Percentiles rank a stretch among this genome's conserved stretches.
Conservation (phyloP, 2,329 filamentous ascomycete species). For the Ramichloridium luteum region DNA sequence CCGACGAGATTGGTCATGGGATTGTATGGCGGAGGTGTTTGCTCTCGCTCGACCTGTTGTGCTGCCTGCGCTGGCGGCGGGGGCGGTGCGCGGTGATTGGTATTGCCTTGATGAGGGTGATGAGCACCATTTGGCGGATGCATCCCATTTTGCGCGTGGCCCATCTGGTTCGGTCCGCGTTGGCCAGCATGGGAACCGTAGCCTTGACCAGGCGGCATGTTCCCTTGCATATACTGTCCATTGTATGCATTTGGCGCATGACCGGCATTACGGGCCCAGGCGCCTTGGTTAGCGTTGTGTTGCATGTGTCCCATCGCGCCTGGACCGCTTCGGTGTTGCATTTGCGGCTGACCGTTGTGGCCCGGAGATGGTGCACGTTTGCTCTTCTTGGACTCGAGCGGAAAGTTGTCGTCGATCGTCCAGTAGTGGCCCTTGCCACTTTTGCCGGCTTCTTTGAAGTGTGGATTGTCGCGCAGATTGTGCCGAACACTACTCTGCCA, state of each 20-base stretch:
- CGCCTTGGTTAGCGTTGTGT: neutral
- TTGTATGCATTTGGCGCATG: neutral
- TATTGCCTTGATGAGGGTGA: neutral
- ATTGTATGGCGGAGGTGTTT: neutral
- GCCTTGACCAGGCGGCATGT: neutral
- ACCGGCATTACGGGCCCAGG: neutral
- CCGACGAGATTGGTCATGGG: neutral
- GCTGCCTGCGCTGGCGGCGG: too few species aligned
- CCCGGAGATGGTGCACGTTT: constrained; percentile 31
- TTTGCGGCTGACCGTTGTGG: constrained; percentile 1
- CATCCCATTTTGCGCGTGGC: neutral
- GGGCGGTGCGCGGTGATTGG: neutral
- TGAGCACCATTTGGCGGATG: neutral
- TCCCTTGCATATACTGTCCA: neutral
- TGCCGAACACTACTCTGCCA: constrained; percentile 58
- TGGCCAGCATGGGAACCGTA: neutral
- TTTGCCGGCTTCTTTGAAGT: constrained; percentile 49
- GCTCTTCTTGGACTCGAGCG: constrained; percentile 48
- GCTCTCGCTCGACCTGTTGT: too few species aligned
- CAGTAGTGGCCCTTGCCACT: constrained; percentile 52
- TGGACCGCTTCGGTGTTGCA: neutral
- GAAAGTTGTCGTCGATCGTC: constrained; percentile 47
- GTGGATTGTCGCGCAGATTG: constrained; percentile 47
- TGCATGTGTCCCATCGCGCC: neutral
- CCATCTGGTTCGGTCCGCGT: too few species aligned